A percentile compares a stretch with the other conserved stretches of the same genome.
These are phyloP conservation scores for Penicillium coprophilum DNA, from an alignment of 495 filamentous ascomycete species.

Conservation along the genomic window DNA sequence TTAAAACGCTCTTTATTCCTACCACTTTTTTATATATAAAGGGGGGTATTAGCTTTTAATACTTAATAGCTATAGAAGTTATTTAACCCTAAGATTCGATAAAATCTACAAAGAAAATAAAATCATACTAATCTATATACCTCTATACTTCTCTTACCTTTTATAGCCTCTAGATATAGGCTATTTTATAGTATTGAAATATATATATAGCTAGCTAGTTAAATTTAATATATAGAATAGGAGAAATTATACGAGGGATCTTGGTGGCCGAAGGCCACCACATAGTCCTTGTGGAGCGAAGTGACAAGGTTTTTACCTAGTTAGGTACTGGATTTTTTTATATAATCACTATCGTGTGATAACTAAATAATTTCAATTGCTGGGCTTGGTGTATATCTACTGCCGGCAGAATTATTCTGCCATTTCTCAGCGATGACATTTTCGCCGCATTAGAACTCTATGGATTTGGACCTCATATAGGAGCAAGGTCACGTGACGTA, in stretches of 20 bases:
- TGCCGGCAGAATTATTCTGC: too few species aligned
- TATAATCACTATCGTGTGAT: too few species aligned
- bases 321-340: too few species aligned
- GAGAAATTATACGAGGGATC: slow-evolving; percentile 13
- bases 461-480: too few species aligned
- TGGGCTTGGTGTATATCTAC: too few species aligned
- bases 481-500: too few species aligned
- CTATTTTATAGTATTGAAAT: background rate
- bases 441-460: too few species aligned
- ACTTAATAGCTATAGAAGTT: background rate
- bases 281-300: too few species aligned
- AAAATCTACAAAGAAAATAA: background rate
- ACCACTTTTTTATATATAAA: background rate
- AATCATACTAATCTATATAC: slow-evolving; percentile 2
- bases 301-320: too few species aligned
- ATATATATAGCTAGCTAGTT: background rate
- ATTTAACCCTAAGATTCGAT: background rate
- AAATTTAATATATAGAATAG: background rate
- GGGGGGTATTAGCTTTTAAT: background rate
- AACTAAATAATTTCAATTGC: too few species aligned
- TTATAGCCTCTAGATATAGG: background rate
- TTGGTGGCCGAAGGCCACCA: too few species aligned
- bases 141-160: background rate
- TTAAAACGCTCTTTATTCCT: slow-evolving; percentile 1
- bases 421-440: too few species aligned